Base-by-base conservation (phyloP, 495 filamentous ascomycete genomes). In the Lophium mytilinum region DNA sequence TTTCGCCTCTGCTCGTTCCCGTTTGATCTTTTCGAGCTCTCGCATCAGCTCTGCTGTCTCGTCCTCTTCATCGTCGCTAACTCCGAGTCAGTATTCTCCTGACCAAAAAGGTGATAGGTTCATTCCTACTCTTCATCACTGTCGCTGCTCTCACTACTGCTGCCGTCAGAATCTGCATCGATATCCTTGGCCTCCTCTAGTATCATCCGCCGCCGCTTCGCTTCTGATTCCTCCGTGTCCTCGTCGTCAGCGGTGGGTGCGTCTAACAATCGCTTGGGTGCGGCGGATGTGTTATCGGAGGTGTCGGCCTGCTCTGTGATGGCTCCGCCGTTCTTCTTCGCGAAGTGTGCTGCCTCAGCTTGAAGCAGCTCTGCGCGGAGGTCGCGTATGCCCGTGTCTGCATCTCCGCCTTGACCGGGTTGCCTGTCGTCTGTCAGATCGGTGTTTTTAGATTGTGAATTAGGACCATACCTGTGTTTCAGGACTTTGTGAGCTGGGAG, bases 11-110 rank as follows among this genome's bases (percentile, higher is more conserved):
- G 85, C 83, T 30, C 93, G 77, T 72, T 98, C 93, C 54, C 81
- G 85, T 71, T 94, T 89, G 70, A 98, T 95, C 72, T 95, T 91
- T 67, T 93, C 92, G 34, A 98, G 75, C 70, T 98, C 93, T 18
- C 94, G 82, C 75, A 93, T 84, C 50, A 98, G 72, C 65, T 90
- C 88, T 0, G 89, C 90, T 0, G 88, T 89, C 65, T 96, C 91
- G 53, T 98, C 92, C 63, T 94, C 89, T 24, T 89, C 86, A 49
- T 88, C 84, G 35, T 87, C 85, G 53, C 34, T 63, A 51, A 17
- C 33, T 12, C 30, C 50, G 56, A 40, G 21, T 62, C 36, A 66
- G 40, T 43, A 37, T 19, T 11, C 37, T 35, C 40, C 18, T 51
- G 10, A 30, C 43, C 14, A 6, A 12, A 10, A 1, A 37, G 19